Conservation (phyloP, 2,329 filamentous ascomycete genomes). For the Huntiella abstrusa region DNA sequence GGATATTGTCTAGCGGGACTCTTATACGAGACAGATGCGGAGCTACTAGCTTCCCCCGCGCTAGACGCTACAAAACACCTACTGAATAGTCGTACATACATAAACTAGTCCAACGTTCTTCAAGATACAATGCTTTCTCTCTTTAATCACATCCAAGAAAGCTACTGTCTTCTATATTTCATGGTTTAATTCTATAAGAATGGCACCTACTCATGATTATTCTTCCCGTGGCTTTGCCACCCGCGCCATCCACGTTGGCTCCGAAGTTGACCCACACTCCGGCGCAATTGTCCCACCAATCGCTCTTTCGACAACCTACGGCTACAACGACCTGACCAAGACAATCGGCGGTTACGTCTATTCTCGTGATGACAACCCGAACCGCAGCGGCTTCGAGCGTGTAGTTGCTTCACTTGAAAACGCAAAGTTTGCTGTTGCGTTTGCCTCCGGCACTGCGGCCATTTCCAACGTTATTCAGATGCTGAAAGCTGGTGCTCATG, state of each 20-base stretch:
- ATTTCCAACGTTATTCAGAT: slow-evolving; percentile 89
- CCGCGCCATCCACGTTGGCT: slow-evolving; percentile 81
- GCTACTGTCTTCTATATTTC: too few species aligned
- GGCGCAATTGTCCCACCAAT: slow-evolving; percentile 94
- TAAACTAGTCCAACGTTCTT: too few species aligned
- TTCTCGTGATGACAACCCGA: slow-evolving; percentile 81
- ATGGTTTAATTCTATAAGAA: not conserved
- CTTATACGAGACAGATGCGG: too few species aligned
- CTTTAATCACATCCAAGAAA: not conserved
- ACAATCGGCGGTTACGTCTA: slow-evolving; percentile 87
- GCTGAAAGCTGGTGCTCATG: slow-evolving; percentile 75
- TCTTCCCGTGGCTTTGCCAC: slow-evolving; percentile 63
- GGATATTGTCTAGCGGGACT: too few species aligned
- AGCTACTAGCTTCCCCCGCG: too few species aligned
- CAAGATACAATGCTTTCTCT: too few species aligned
- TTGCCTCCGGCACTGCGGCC: slow-evolving; percentile 82
- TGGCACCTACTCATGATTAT: slow-evolving; percentile 13
- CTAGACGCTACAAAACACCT: too few species aligned
- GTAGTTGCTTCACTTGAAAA: slow-evolving; percentile 85
- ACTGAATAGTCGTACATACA: too few species aligned
- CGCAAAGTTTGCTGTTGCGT: slow-evolving; percentile 81
- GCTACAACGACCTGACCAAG: slow-evolving; percentile 68
- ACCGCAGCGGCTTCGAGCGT: slow-evolving; percentile 82
- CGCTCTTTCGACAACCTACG: slow-evolving; percentile 89
- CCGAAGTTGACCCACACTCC: slow-evolving; percentile 73